These are phyloP conservation scores for Aspergillus hortae DNA, from an alignment of 2,329 filamentous ascomycete genomes.

Conservation along the genomic window DNA sequence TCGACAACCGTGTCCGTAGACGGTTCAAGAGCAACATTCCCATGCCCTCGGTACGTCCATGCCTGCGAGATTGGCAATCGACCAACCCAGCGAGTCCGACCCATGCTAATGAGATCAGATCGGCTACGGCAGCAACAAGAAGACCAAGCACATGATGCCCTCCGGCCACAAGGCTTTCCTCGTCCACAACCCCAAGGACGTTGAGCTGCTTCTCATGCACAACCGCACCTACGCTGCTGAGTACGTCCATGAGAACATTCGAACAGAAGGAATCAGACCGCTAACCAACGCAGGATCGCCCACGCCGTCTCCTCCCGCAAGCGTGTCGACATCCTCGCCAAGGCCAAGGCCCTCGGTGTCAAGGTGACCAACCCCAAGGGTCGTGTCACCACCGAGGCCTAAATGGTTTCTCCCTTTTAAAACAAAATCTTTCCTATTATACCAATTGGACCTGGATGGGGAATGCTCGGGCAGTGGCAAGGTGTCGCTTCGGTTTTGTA, in stretches of 20 bases:
- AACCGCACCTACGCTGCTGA: conserved; percentile 98
- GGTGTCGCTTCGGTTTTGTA: conserved; percentile 12
- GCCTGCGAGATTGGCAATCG: background rate
- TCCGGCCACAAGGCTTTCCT: conserved; percentile 99
- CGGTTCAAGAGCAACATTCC: conserved; percentile 92
- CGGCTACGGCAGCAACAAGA: conserved; percentile 98
- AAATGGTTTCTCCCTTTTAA: conserved; percentile 49
- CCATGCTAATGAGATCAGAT: conserved; percentile 59
- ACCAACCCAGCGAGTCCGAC: background rate
- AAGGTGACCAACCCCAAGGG: conserved; percentile 99
- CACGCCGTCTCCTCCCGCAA: conserved; percentile 98
- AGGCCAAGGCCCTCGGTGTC: conserved; percentile 96
- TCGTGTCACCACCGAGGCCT: conserved; percentile 92
- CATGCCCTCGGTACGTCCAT: conserved; percentile 89
- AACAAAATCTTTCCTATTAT: conserved; percentile 13
- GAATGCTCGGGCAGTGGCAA: conserved; percentile 4
- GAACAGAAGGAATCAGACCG: background rate
- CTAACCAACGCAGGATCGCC: conserved; percentile 66
- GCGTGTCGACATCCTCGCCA: conserved; percentile 95
- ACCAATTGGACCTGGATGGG: conserved; percentile 6
- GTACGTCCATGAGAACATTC: conserved; percentile 56
- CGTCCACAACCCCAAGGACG: conserved; percentile 92
- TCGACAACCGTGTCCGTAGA: conserved; percentile 96
- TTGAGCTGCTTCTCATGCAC: conserved; percentile 99
- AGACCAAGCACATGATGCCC: conserved; percentile 98